Base-by-base conservation (phyloP, 164 flowering plant species). In the Berberis vulgaris region DNA sequence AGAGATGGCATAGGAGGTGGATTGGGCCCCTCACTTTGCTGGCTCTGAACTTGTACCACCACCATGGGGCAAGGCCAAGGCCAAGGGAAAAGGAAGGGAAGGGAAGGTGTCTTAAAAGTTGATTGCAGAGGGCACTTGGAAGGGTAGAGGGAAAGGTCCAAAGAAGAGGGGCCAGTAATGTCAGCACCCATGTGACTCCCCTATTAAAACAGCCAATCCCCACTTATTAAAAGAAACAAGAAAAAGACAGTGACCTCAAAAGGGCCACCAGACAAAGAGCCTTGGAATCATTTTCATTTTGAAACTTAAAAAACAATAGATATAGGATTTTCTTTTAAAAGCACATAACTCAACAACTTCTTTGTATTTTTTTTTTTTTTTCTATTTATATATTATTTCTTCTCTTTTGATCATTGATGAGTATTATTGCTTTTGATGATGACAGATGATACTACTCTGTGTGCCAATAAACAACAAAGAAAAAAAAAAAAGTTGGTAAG, bases 101-200 rank as follows among this genome's bases (percentile, higher is more conserved):
- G 26, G 26, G 26, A 26, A 26, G 26, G 26, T 26, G 26, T 26
- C 26, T 26, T 26, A 26, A 26, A 26, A 26, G 26, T 26, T 26
- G 26, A 26, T 26, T 26, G 54, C 54, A 50, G 54, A 50, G 54
- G 54, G 54, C 12, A 10, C 54, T 50, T 50, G 11, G 54, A 8
- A 41, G 44, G 64, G 49, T n/a, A 61, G 57, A 52, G 56, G 39
- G 45, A 12, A 44, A 59, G 45, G 50, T 7, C 62, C 6, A 44
- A 60, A 6, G 47, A 60, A 1, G 9, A 12, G 8, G 40, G 50
- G 62, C 50, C 41, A 63, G 57, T 4, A 12, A 52, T 63, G 65
- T 63, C 56, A 63, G 65, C 65, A 3, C 65, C 65, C 65, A 63
- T 63, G 65, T 63, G 65, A 53, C 56, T 43, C 61, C 47, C 61